Conservation (phyloP, 75 land plant species). For the Sequoia sempervirens region DNA sequence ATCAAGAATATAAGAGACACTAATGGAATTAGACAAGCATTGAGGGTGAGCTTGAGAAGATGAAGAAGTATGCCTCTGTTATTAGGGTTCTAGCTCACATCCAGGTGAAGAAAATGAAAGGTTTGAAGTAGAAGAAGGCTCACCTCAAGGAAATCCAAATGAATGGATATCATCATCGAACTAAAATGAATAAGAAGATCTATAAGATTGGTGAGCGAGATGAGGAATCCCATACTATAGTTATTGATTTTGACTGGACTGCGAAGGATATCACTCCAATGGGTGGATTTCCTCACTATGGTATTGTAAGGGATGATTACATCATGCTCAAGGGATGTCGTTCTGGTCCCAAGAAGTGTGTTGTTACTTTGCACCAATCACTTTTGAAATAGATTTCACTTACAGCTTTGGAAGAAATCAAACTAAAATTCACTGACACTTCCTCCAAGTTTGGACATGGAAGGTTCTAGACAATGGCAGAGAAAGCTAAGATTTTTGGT, state of each 20-base stretch:
- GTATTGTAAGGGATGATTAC: too few species aligned
- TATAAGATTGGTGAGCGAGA: conserved; percentile 50
- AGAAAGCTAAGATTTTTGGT: conserved; percentile 55
- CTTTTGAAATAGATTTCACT: conserved; percentile 42
- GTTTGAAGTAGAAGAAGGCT: conserved; percentile 66
- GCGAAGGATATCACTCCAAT: too few species aligned
- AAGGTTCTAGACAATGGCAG: conserved; percentile 46
- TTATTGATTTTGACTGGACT: conserved; percentile 42
- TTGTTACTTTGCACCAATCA: conserved; percentile 51
- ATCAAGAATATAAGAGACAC: too few species aligned
- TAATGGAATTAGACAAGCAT: too few species aligned
- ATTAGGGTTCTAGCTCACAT: too few species aligned
- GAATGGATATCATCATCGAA: too few species aligned
- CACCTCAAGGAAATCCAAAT: conserved; percentile 89
- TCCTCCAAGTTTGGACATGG: conserved; percentile 63
- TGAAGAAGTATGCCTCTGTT: too few species aligned
- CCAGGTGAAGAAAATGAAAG: conserved; percentile 58
- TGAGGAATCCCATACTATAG: conserved; percentile 28
- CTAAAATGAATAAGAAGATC: conserved; percentile 61
- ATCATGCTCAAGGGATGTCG: conserved; percentile 50
- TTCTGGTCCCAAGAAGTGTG: conserved; percentile 46
- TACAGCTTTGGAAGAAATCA: conserved; percentile 54
- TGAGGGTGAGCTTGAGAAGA: too few species aligned
- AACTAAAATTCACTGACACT: conserved; percentile 57
- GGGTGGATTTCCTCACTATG: too few species aligned